Percentiles rank a stretch among this genome's conserved stretches.
These are phyloP conservation scores for Nitzschia sp. DNA, from an alignment of 108 stramenopile species.

Conservation along the genomic window DNA sequence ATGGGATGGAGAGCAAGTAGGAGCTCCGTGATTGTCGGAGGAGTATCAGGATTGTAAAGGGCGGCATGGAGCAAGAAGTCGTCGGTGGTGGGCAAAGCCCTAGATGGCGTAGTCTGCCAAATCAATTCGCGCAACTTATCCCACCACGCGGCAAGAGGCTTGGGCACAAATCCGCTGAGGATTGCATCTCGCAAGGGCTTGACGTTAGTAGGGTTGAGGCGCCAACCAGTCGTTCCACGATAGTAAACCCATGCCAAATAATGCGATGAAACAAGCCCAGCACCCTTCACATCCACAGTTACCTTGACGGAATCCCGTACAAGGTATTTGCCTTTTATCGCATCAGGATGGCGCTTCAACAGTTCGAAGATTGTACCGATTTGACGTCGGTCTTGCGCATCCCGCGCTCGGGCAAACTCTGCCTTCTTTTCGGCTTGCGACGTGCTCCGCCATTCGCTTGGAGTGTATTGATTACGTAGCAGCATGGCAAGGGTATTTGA, in stretches of 20 bases:
- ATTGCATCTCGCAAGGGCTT: constrained; percentile 21
- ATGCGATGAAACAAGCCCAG: constrained; percentile 1
- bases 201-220: constrained; percentile 14
- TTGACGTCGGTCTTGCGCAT: constrained; percentile 11
- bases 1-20: constrained; percentile 20
- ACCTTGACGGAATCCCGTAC: not conserved
- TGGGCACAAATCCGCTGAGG: constrained; percentile 14
- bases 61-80: constrained; percentile 35
- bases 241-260: constrained; percentile 4
- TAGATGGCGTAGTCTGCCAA: constrained; percentile 15
- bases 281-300: constrained; percentile 2
- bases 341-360: constrained; percentile 15
- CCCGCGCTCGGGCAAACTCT: not conserved
- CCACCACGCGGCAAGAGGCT: constrained; percentile 14
- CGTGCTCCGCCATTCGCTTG: constrained; percentile 14
- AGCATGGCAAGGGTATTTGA: not conserved
- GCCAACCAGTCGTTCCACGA: constrained; percentile 5
- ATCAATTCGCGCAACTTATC: constrained; percentile 15
- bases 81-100: constrained; percentile 8
- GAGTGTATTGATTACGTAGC: constrained; percentile 14
- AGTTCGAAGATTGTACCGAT: constrained; percentile 29
- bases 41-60: constrained; percentile 36
- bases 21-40: constrained; percentile 33
- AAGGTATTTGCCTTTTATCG: constrained; percentile 14
- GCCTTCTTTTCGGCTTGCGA: constrained; percentile 9